A percentile compares a stretch with the other conserved stretches of the same genome.
Evolutionary conservation across 495 filamentous ascomycete genomes (phyloP).

Genomic region (Daldinia loculata): DNA sequence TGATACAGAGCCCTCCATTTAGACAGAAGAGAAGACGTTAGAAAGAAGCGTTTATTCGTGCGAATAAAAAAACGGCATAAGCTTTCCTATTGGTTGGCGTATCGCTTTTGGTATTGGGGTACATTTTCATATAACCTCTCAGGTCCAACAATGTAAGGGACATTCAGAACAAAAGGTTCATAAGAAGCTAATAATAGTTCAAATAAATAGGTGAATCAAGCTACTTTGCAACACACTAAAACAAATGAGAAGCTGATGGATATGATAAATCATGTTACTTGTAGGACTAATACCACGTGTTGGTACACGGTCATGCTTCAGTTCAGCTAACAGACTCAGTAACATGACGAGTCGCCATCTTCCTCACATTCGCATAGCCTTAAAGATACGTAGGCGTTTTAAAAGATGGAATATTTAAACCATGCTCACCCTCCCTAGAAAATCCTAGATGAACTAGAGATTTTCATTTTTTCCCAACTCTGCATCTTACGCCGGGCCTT

Average conservation of each 20-base stretch:
- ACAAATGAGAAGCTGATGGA: constrained; percentile 3
- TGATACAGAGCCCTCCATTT: not conserved
- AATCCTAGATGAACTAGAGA: not conserved
- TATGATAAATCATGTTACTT: constrained; percentile 22
- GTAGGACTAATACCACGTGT: constrained; percentile 24
- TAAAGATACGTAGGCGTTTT: not conserved
- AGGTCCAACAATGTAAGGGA: not conserved
- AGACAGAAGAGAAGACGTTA: not conserved
- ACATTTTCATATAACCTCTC: not conserved
- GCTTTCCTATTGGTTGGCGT: constrained; percentile 19
- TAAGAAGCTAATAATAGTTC: constrained; percentile 7
- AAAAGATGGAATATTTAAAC: constrained; percentile 14
- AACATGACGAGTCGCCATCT: constrained; percentile 18
- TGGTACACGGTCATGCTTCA: constrained; percentile 16
- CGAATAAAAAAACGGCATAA: not conserved
- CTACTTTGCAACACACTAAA: not conserved
- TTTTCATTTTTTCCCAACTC: not conserved
- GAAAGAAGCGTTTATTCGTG: constrained; percentile 9
- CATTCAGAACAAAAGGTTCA: not conserved
- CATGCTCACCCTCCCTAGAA: not conserved
- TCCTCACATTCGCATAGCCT: constrained; percentile 17
- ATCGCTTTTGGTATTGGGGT: constrained; percentile 10
- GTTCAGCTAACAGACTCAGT: constrained; percentile 3
- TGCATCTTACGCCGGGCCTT: not conserved
- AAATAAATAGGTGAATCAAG: not conserved